Percentiles rank a stretch among this genome's conserved stretches.
These are phyloP conservation scores for Yamadazyma sp. DNA, from an alignment of 1,139 yeast genomes.

Conservation along the genomic window DNA sequence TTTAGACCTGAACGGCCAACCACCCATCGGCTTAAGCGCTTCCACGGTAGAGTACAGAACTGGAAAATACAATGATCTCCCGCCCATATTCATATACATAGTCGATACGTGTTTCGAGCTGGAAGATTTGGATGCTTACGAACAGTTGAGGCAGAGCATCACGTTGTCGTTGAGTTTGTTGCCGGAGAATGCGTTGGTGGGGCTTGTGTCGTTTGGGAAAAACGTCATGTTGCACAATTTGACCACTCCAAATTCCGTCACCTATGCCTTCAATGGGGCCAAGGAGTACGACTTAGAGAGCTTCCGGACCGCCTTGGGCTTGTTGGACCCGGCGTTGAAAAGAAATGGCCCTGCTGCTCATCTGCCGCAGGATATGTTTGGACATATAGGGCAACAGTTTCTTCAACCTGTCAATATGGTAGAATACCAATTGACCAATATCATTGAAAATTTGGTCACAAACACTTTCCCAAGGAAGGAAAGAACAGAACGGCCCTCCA, in stretches of 20 bases:
- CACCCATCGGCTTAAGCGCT: constrained; percentile 15
- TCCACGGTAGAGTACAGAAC: constrained; percentile 60
- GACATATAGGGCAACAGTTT: constrained; percentile 35
- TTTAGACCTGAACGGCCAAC: constrained; percentile 13
- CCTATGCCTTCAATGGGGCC: constrained; percentile 57
- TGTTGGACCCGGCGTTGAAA: constrained; percentile 29
- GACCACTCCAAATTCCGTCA: constrained; percentile 27
- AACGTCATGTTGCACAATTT: constrained; percentile 65
- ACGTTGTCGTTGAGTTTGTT: constrained; percentile 53
- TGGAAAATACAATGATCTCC: constrained; percentile 40
- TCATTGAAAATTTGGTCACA: constrained; percentile 52
- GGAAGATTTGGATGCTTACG: constrained; percentile 40
- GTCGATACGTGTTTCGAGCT: constrained; percentile 61
- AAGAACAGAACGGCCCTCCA: constrained; percentile 49
- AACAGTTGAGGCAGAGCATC: constrained; percentile 56
- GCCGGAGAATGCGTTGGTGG: constrained; percentile 61
- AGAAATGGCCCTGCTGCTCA: constrained; percentile 4
- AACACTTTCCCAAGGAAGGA: constrained; percentile 54
- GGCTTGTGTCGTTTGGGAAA: constrained; percentile 63
- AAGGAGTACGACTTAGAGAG: constrained; percentile 55
- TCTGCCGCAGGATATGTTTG: constrained; percentile 17
- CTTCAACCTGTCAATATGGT: constrained; percentile 50
- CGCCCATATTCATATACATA: constrained; percentile 61
- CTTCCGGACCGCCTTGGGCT: constrained; percentile 53
- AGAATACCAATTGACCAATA: constrained; percentile 55